Conservation (phyloP, 2,329 filamentous ascomycete species). For the Tolypocladium guangdongense region DNA sequence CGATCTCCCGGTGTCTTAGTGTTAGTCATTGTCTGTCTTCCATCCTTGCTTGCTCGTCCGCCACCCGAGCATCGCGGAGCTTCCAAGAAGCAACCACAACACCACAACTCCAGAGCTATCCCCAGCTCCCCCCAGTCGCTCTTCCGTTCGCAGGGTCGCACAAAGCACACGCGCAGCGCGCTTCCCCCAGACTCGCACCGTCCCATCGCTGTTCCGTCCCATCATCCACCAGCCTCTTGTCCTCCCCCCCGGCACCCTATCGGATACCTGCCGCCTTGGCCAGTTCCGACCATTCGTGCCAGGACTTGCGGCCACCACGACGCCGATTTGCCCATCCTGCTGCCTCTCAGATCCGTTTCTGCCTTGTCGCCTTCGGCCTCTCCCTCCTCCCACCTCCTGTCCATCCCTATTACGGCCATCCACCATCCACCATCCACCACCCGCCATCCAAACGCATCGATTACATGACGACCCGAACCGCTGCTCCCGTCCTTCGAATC, state of each 20-base stretch:
- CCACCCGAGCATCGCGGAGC: conserved; percentile 3
- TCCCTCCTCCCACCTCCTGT: neutral
- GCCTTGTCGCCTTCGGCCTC: conserved; percentile 4
- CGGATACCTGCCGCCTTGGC: conserved; percentile 18
- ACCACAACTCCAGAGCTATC: neutral
- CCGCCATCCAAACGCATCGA: conserved; percentile 9
- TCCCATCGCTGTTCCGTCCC: neutral
- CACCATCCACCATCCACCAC: neutral
- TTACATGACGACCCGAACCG: conserved; percentile 29
- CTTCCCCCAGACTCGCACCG: neutral
- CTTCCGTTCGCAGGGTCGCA: neutral
- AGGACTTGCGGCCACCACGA: conserved; percentile 2
- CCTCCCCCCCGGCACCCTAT: conserved; percentile 15
- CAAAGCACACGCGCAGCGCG: neutral
- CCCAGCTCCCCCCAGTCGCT: neutral
- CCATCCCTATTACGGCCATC: neutral
- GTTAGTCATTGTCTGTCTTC: conserved; percentile 4
- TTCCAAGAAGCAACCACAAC: conserved; percentile 1
- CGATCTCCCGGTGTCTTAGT: conserved; percentile 1
- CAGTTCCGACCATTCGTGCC: conserved; percentile 10
- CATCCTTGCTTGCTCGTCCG: neutral
- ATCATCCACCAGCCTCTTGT: conserved; percentile 9
- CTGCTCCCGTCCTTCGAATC: conserved; percentile 22
- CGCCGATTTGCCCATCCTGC: conserved; percentile 8
- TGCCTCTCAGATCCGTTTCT: conserved; percentile 8